Evolutionary conservation across 345 rosid species (phyloP).

Genomic region (Dimocarpus longan): DNA sequence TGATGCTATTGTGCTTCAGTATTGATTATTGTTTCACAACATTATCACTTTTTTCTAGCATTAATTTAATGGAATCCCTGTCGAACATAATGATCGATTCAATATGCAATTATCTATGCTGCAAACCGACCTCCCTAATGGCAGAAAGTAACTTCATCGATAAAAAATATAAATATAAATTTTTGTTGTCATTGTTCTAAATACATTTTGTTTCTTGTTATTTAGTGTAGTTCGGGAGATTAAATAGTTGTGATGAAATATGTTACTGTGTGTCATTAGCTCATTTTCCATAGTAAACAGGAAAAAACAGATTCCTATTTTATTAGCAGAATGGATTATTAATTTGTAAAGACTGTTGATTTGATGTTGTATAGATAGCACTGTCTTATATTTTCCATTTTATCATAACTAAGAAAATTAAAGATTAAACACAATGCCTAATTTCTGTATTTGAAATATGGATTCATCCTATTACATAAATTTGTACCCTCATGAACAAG

Average conservation of each 20-base stretch:
- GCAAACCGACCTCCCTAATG: neutral
- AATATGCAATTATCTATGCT: neutral
- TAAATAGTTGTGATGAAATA: neutral
- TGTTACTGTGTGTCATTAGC: neutral
- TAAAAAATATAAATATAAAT: neutral
- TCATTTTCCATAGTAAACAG: neutral
- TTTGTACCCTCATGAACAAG: neutral
- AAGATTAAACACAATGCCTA: neutral
- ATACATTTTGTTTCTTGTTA: neutral
- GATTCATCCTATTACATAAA: neutral
- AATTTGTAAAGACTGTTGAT: neutral
- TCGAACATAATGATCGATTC: neutral
- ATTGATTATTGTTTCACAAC: neutral
- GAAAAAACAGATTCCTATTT: neutral
- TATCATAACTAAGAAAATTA: neutral
- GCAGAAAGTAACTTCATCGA: neutral
- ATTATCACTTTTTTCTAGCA: neutral
- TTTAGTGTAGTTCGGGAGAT: neutral
- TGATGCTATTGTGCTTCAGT: neutral
- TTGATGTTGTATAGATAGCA: neutral
- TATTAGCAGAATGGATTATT: neutral
- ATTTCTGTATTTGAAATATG: neutral
- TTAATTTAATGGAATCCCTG: constrained; percentile 13
- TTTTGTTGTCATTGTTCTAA: neutral
- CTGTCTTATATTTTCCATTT: neutral